phyloP scores from a whole-genome alignment of 768 basidiomycete species.

The Phylloporus sp. region DNA sequence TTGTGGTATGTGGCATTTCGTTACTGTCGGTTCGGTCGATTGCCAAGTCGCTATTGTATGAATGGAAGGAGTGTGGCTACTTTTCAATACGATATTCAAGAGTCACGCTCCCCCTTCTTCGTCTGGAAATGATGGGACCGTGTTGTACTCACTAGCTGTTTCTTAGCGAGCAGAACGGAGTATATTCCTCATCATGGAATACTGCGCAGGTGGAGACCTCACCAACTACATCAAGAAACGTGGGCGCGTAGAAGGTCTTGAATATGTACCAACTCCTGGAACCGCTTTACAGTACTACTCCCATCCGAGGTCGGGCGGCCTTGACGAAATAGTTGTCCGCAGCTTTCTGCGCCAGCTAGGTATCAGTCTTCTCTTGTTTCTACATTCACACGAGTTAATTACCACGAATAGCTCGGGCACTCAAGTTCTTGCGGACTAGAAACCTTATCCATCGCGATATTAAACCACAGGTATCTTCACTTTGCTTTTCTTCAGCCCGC shows the following conservation, averaged over 20 bases:
- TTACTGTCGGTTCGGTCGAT: background rate
- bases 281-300: conserved; percentile 80
- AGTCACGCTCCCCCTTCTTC: background rate
- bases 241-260: conserved; percentile 86
- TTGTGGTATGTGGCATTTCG: conserved; percentile 58
- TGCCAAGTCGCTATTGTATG: background rate
- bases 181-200: conserved; percentile 97
- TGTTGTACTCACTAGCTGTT: conserved; percentile 7
- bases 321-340: conserved; percentile 86
- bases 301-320: conserved; percentile 86
- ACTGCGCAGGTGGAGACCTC: conserved; percentile 93
- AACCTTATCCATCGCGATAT: conserved; percentile 96
- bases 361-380: conserved; percentile 30
- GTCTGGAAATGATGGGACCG: background rate
- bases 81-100: no score
- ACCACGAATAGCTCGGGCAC: conserved; percentile 69
- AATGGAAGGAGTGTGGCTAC: background rate
- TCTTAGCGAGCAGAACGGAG: conserved; percentile 66
- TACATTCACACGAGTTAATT: background rate
- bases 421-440: conserved; percentile 85
- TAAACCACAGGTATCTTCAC: conserved; percentile 75
- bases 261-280: conserved; percentile 69
- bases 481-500: background rate
- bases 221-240: conserved; percentile 97
- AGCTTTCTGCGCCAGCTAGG: conserved; percentile 91